phyloP scores from a whole-genome alignment of 331 rosid species.

The Malus hybrid region DNA sequence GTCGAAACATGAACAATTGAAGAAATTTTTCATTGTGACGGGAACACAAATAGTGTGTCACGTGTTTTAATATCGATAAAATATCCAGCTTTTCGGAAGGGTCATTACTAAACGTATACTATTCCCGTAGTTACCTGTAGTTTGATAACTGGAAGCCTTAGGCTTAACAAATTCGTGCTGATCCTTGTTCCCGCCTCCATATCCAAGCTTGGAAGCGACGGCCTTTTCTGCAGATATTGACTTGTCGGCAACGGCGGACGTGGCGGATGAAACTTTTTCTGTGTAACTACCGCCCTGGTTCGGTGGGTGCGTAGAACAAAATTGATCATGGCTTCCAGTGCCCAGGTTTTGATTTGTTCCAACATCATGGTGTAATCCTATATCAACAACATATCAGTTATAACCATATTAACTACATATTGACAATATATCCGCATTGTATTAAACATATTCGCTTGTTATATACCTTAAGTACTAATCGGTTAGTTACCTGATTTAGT shows the following conservation, averaged over 20 bases:
- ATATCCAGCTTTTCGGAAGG: too few species aligned
- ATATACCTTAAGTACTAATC: background rate
- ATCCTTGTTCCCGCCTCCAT: background rate
- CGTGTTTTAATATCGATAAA: too few species aligned
- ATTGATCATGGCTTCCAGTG: constrained; percentile 27
- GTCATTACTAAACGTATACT: too few species aligned
- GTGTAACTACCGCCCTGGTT: constrained; percentile 22
- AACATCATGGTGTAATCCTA: too few species aligned
- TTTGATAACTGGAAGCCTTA: background rate
- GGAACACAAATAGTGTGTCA: fast-evolving
- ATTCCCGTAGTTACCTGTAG: background rate
- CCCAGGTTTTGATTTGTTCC: background rate
- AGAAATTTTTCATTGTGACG: too few species aligned
- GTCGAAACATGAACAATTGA: too few species aligned
- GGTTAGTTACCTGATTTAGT: background rate
- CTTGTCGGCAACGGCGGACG: constrained; percentile 1
- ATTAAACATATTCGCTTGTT: too few species aligned
- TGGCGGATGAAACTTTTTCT: constrained; percentile 29
- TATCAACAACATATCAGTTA: background rate
- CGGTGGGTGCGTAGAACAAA: constrained; percentile 13
- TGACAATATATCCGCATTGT: background rate
- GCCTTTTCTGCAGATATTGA: background rate
- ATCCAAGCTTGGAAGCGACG: background rate
- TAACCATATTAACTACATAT: background rate
- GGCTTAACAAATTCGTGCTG: background rate